phyloP scores from a whole-genome alignment of 331 rosid genomes.

The Quercus phellos region DNA sequence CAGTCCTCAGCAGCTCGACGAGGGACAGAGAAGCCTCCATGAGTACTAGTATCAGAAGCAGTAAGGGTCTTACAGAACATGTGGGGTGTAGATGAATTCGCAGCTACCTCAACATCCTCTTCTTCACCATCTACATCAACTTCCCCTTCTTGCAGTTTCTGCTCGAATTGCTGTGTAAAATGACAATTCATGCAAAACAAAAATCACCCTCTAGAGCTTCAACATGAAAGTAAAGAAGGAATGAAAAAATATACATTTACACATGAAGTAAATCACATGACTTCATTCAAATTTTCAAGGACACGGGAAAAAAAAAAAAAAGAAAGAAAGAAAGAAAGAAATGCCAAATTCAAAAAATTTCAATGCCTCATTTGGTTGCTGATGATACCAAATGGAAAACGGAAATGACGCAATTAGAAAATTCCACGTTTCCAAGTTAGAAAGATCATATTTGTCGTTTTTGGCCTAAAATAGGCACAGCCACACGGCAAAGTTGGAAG shows the following conservation, averaged over 20 bases:
- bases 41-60: slow-evolving; percentile 98
- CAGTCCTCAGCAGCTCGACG: slow-evolving; percentile 99
- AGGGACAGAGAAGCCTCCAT: slow-evolving; percentile 98
- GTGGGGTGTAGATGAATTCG: slow-evolving; percentile 80
- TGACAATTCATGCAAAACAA: slow-evolving; percentile 10
- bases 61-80: slow-evolving; percentile 99
- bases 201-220: not conserved
- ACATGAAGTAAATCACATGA: not conserved
- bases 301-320: not conserved
- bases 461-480: not conserved
- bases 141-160: slow-evolving; percentile 48
- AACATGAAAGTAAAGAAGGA: not conserved
- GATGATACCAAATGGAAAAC: too few species aligned
- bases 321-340: not conserved
- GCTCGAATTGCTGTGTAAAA: slow-evolving; percentile 49
- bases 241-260: not conserved
- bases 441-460: not conserved
- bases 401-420: not conserved
- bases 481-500: not conserved
- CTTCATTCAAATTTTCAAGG: not conserved
- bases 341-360: not conserved
- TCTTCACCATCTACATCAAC: slow-evolving; percentile 57
- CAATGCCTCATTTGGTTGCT: too few species aligned
- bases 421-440: not conserved
- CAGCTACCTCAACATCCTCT: slow-evolving; percentile 61